Percentiles rank a stretch among this genome's conserved stretches.
These are phyloP conservation scores for Citrus hindsii DNA, from an alignment of 345 rosid species.

Conservation along the genomic window DNA sequence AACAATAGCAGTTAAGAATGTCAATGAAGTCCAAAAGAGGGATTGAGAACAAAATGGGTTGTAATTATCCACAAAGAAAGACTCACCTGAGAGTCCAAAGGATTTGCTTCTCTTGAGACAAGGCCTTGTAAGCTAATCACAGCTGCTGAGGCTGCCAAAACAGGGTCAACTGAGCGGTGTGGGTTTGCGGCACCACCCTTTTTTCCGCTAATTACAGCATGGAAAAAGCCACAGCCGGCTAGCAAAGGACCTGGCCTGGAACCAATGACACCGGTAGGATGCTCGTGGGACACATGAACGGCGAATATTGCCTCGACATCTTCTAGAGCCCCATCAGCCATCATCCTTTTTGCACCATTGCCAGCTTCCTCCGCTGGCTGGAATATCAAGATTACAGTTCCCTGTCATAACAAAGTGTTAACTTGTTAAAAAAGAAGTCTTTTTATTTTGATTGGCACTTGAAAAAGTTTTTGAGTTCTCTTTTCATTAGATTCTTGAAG, in stretches of 20 bases:
- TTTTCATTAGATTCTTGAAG: not conserved
- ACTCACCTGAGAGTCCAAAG: slow-evolving; percentile 72
- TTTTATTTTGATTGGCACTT: not conserved
- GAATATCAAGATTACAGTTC: slow-evolving; percentile 76
- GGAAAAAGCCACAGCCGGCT: slow-evolving; percentile 89
- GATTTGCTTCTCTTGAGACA: slow-evolving; percentile 86
- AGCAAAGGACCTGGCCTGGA: slow-evolving; percentile 85
- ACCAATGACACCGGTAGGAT: slow-evolving; percentile 70
- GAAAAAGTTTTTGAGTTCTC: not conserved
- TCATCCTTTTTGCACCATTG: slow-evolving; percentile 86
- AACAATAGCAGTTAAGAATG: not conserved
- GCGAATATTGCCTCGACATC: slow-evolving; percentile 81
- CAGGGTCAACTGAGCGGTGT: slow-evolving; percentile 34
- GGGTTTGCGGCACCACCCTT: slow-evolving; percentile 25
- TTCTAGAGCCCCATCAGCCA: slow-evolving; percentile 67
- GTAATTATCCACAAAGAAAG: not conserved
- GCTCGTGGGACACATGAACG: slow-evolving; percentile 76
- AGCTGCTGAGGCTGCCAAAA: slow-evolving; percentile 72
- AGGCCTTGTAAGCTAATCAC: slow-evolving; percentile 82
- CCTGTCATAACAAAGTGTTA: slow-evolving; percentile 33
- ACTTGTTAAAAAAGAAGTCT: not conserved
- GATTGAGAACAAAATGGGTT: not conserved
- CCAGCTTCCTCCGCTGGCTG: slow-evolving; percentile 99
- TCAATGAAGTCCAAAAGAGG: not conserved
- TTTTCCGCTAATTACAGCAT: slow-evolving; percentile 47